Evolutionary conservation across 148 eudicot species (phyloP).

Genomic region (Bassia scoparia): DNA sequence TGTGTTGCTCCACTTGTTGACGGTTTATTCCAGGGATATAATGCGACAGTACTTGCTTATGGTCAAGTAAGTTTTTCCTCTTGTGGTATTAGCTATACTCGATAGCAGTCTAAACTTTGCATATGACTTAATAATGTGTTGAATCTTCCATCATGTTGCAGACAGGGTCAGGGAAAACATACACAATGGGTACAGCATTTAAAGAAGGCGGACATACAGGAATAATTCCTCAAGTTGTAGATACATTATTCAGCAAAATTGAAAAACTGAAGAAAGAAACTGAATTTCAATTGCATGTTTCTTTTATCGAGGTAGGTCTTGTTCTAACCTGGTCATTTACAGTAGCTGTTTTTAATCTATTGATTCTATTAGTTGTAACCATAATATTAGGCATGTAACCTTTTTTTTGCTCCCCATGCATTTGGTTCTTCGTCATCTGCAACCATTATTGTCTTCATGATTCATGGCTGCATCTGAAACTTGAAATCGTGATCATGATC

Average conservation of each 20-base stretch:
- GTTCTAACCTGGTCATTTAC: not conserved
- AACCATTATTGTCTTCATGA: not conserved
- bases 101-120: not conserved
- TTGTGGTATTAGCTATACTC: conserved; percentile 4
- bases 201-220: conserved; percentile 71
- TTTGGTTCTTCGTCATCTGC: not conserved
- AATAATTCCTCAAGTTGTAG: conserved; percentile 87
- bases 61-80: conserved; percentile 66
- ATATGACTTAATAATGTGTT: not conserved
- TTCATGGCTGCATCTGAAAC: not conserved
- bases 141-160: conserved; percentile 38
- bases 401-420: not conserved
- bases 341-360: not conserved
- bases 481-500: not conserved
- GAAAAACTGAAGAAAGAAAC: conserved; percentile 65
- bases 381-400: too few relatives aligned
- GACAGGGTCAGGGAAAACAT: conserved; percentile 99
- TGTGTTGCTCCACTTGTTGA: conserved; percentile 95
- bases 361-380: not conserved
- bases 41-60: conserved; percentile 97
- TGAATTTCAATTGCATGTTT: conserved; percentile 87
- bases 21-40: conserved; percentile 96
- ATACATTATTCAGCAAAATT: conserved; percentile 70
- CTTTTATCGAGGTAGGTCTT: conserved; percentile 83
- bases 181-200: conserved; percentile 93